Evolutionary conservation across 176 grass and related monocot genomes (phyloP), one percentile per base, ranked within the genome.

Genomic region (Musa schizocarpa): DNA sequence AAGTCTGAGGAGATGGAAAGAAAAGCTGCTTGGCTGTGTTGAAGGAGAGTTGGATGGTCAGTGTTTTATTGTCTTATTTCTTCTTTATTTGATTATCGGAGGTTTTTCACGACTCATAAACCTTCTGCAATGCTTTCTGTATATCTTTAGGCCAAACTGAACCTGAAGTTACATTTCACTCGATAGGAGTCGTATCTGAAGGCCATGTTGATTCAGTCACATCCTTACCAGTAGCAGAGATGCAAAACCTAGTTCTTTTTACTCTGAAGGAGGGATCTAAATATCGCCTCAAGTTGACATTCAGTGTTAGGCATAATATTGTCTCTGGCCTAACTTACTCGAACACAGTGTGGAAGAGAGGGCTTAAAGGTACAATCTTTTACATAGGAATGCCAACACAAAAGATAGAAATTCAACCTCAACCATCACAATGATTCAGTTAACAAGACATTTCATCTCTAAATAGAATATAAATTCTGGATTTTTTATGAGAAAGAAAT

Each of bases 1-100:
- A 59, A 86, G 84, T 73, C 73, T 86, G 74, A 86, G 79, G 69
- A 86, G 74, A 80, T 86, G 84, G 84, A 86, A 86, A 67, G 84
- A 78, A 75, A 74, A 82, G 54, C 79, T 86, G 21, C 84, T 86
- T 29, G 74, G 84, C 14, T 82, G 68, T 74, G 63, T 86, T 43
- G 78, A 85, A n/a, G 79, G 54, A 73, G 57, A 80, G 27, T 34
- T 73, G n/a, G 53, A 73, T 72, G 78, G 78, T 80, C 13, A 29
- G 12, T 52, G 1, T 64, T 24, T 11, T 26, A 16, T 48, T 57
- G 24, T 11, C 9, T 53, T 64, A 8, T 12, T 52, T 21, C 14
- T 24, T 58, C 23, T 17, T 43, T 12, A 23, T 34, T 24, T 10
- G 25, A 48, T 58, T 26, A 20, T 21, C 13, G 17, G 63, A 8